Conservation (phyloP, 768 basidiomycete species). For the Lanmaoa rubissima region DNA sequence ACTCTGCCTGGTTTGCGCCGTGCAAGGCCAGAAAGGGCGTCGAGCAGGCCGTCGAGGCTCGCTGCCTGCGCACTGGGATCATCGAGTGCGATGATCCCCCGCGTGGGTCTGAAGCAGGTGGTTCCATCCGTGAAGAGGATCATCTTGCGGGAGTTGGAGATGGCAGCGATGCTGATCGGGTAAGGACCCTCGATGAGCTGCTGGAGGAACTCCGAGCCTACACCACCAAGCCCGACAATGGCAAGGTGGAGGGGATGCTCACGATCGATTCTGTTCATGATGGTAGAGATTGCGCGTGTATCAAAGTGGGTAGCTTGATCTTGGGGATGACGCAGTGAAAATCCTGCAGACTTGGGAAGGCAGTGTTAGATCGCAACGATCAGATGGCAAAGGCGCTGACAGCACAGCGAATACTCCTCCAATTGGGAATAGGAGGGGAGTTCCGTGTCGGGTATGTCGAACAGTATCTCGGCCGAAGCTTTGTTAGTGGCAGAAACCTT, state of each 20-base stretch:
- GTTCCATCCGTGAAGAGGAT: conserved; percentile 52
- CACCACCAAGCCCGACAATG: conserved; percentile 89
- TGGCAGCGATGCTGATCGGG: conserved; percentile 64
- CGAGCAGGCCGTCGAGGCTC: conserved; percentile 40
- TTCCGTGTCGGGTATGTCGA: not conserved
- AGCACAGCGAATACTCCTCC: not conserved
- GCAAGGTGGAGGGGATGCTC: conserved; percentile 54
- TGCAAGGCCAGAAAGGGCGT: conserved; percentile 46
- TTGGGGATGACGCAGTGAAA: not conserved
- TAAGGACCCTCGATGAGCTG: conserved; percentile 65
- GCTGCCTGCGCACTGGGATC: conserved; percentile 31
- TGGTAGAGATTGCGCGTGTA: not conserved
- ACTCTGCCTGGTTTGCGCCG: conserved; percentile 46
- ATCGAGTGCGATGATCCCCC: conserved; percentile 51
- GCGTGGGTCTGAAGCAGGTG: conserved; percentile 35
- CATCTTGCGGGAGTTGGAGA: conserved; percentile 64
- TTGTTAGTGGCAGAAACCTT: not conserved
- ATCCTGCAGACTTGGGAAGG: not conserved
- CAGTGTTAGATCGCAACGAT: conserved; percentile 13
- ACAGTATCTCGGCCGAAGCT: conserved; percentile 10
- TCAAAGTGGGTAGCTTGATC: not conserved
- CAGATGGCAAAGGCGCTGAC: conserved; percentile 9
- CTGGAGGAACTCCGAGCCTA: conserved; percentile 81
- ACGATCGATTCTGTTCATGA: conserved; percentile 16
- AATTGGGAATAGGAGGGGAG: not conserved